Conservation (phyloP, 2,329 filamentous ascomycete genomes). For the Colletotrichum tofieldiae region DNA sequence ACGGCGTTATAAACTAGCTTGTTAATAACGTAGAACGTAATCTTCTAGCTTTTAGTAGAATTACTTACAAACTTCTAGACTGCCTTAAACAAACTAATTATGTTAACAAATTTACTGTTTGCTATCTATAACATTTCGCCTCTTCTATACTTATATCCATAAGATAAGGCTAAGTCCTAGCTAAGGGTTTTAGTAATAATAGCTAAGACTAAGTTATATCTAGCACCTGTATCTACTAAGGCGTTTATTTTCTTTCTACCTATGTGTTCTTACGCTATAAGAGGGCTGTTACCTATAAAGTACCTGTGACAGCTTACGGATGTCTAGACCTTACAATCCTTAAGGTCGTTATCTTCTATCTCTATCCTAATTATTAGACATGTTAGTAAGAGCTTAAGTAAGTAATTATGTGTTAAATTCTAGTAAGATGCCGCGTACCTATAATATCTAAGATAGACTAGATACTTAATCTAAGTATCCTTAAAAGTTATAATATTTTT, state of each 20-base stretch:
- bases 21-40: neutral
- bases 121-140: neutral
- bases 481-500: no score
- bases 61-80: neutral
- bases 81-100: neutral
- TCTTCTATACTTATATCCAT: neutral
- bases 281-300: neutral
- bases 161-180: neutral
- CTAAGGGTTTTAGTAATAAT: neutral
- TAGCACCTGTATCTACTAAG: neutral
- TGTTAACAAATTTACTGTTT: neutral
- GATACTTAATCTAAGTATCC: no score
- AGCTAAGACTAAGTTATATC: neutral
- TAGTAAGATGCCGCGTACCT: no score
- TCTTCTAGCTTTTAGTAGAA: neutral
- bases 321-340: no score
- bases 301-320: no score
- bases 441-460: no score
- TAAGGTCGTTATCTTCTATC: no score
- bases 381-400: no score
- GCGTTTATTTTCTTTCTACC: neutral
- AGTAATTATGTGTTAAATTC: no score
- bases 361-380: no score
- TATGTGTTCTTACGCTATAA: neutral
- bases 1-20: neutral